These are phyloP conservation scores for Begonia peltatifolia DNA, from an alignment of 306 rosid species.

Conservation along the genomic window DNA sequence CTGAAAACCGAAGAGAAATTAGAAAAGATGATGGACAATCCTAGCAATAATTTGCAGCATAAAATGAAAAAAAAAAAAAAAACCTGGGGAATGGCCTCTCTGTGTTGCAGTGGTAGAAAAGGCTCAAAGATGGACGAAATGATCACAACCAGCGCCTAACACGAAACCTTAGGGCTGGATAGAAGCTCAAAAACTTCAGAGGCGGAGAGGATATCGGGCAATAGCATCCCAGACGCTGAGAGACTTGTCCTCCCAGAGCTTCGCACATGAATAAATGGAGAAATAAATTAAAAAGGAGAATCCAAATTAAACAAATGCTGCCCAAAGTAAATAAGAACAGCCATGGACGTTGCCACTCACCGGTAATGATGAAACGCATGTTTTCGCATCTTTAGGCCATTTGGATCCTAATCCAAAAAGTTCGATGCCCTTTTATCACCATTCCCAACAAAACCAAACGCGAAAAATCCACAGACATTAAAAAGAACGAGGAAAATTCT, in stretches of 20 bases:
- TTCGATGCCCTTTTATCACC: slow-evolving; percentile 4
- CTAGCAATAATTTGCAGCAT: slow-evolving; percentile 5
- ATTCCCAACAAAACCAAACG: slow-evolving; percentile 1
- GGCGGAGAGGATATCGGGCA: slow-evolving; percentile 47
- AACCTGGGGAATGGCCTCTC: slow-evolving; percentile 51
- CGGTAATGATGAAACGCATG: slow-evolving; percentile 86
- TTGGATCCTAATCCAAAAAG: slow-evolving; percentile 56
- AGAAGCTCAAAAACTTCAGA: slow-evolving; percentile 29
- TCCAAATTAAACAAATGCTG: slow-evolving; percentile 1
- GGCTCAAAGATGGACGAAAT: slow-evolving; percentile 91
- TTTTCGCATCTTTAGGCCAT: slow-evolving; percentile 84
- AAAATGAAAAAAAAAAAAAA: neutral
- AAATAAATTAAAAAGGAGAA: neutral
- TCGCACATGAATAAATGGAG: slow-evolving; percentile 9
- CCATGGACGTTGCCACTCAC: slow-evolving; percentile 17
- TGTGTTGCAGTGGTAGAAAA: slow-evolving; percentile 45
- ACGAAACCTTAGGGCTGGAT: slow-evolving; percentile 23
- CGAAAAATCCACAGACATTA: neutral
- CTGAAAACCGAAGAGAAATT: slow-evolving; percentile 25
- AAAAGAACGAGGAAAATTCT: slow-evolving; percentile 15
- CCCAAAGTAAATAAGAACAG: slow-evolving; percentile 3
- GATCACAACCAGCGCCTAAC: slow-evolving; percentile 46
- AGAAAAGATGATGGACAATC: slow-evolving; percentile 5
- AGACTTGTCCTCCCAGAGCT: slow-evolving; percentile 89
- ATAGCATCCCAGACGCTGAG: slow-evolving; percentile 85